Conservation (phyloP, 2,329 filamentous ascomycete species). For the Aspergillus brasiliensis region DNA sequence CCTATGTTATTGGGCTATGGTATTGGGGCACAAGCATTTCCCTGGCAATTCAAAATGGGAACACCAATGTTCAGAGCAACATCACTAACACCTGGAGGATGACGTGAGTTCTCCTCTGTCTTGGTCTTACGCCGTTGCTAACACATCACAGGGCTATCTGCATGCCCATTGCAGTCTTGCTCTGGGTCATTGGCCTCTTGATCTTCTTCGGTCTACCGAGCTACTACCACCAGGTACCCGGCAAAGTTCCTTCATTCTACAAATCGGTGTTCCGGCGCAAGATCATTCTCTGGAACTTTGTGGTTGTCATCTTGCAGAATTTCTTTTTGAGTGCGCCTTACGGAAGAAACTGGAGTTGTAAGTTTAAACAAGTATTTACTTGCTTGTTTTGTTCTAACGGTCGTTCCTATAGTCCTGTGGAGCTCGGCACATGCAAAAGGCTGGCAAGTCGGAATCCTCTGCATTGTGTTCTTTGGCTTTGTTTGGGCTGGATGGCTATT, state of each 20-base stretch:
- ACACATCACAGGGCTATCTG: conserved; percentile 50
- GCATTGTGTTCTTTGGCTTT: conserved; percentile 51
- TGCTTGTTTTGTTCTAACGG: conserved; percentile 5
- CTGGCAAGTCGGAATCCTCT: conserved; percentile 60
- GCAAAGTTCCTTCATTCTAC: conserved; percentile 67
- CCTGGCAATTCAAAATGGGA: conserved; percentile 46
- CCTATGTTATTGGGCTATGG: conserved; percentile 67
- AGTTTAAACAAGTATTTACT: conserved; percentile 14
- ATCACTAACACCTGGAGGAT: conserved; percentile 49
- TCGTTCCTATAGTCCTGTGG: conserved; percentile 54
- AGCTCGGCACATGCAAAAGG: conserved; percentile 56
- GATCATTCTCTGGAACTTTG: conserved; percentile 68
- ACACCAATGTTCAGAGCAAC: conserved; percentile 36
- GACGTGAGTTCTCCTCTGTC: conserved; percentile 34
- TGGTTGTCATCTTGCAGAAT: conserved; percentile 66
- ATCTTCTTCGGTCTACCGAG: conserved; percentile 65
- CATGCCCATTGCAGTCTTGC: conserved; percentile 58
- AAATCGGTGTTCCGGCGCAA: conserved; percentile 62
- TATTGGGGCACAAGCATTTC: conserved; percentile 65
- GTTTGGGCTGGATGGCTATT: conserved; percentile 55
- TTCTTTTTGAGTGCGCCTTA: conserved; percentile 68
- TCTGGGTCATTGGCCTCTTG: conserved; percentile 59
- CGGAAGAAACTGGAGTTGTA: conserved; percentile 66
- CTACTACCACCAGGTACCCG: conserved; percentile 67
- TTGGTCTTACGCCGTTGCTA: neutral